Percentiles rank a stretch among this genome's conserved stretches.
These are phyloP conservation scores for Garcia nutans DNA, from an alignment of 345 rosid genomes.

Conservation along the genomic window DNA sequence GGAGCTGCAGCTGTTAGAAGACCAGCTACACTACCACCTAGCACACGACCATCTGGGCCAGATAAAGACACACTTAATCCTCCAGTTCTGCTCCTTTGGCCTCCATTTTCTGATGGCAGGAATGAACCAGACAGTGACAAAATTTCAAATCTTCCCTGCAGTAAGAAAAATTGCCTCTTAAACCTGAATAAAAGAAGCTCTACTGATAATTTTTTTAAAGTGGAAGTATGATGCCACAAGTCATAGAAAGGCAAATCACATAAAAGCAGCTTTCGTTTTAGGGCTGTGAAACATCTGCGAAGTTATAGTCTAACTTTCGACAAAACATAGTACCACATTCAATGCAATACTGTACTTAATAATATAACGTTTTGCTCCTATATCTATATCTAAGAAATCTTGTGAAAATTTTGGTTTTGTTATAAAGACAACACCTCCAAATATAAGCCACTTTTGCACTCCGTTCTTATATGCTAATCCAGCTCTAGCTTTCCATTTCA, in stretches of 20 bases:
- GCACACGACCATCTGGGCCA: slow-evolving; percentile 82
- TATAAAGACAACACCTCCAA: neutral
- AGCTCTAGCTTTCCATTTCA: neutral
- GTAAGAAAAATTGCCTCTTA: neutral
- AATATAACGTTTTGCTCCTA: neutral
- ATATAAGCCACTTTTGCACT: neutral
- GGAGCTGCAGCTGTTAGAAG: slow-evolving; percentile 79
- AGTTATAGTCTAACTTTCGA: neutral
- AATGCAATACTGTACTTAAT: neutral
- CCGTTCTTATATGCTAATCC: neutral
- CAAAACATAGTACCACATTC: neutral
- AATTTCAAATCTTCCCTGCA: slow-evolving; percentile 87
- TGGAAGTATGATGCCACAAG: neutral
- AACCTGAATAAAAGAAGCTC: neutral
- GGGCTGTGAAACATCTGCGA: neutral
- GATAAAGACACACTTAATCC: slow-evolving; percentile 76
- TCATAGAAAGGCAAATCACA: neutral
- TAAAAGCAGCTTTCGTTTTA: neutral
- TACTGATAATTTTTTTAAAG: neutral
- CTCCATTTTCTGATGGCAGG: slow-evolving; percentile 66
- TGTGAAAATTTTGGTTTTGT: neutral
- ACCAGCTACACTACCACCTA: slow-evolving; percentile 92
- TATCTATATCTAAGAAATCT: neutral
- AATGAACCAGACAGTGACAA: slow-evolving; percentile 86
- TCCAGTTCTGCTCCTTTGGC: slow-evolving; percentile 70